A percentile compares a stretch with the other conserved stretches of the same genome.
These are phyloP conservation scores for Graphilbum fragrans DNA, from an alignment of 2,329 filamentous ascomycete genomes.

Conservation along the genomic window DNA sequence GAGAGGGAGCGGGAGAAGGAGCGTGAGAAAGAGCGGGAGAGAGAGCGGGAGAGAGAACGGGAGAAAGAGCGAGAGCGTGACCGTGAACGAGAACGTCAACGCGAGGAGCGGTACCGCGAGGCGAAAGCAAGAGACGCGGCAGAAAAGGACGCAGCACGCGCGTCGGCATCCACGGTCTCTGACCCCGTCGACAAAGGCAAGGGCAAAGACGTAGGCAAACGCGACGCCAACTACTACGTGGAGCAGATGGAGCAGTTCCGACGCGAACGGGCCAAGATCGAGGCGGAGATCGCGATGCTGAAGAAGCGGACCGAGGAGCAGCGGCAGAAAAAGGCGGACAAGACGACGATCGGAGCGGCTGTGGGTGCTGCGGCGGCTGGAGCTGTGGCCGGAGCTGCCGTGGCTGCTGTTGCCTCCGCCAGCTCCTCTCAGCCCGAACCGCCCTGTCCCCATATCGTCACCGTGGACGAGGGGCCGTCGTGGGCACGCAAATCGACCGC, in stretches of 20 bases:
- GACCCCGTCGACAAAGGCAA: background rate
- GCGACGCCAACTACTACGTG: background rate
- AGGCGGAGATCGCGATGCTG: slow-evolving; percentile 8
- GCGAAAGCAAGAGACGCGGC: slow-evolving; percentile 1
- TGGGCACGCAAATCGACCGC: slow-evolving; percentile 13
- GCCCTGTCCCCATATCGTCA: slow-evolving; percentile 7
- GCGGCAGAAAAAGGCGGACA: background rate
- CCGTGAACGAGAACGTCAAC: background rate
- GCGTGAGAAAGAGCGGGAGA: background rate
- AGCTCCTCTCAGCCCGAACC: background rate
- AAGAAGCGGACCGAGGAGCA: slow-evolving; percentile 6
- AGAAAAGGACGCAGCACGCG: background rate
- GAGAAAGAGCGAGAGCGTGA: slow-evolving; percentile 14
- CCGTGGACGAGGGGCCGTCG: slow-evolving; percentile 9
- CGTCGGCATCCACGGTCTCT: background rate
- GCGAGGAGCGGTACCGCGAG: background rate
- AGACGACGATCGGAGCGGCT: no score
- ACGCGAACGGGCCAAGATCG: background rate
- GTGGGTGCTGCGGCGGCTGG: no score
- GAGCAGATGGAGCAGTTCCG: background rate
- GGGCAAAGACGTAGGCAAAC: background rate
- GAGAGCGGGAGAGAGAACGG: background rate
- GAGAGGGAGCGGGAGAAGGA: background rate
- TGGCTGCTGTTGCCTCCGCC: background rate
- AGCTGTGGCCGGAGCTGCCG: background rate